Percentiles rank a stretch among this genome's conserved stretches.
These are phyloP conservation scores for Vaccinium darrowii DNA, from an alignment of 148 eudicot species.

Conservation along the genomic window DNA sequence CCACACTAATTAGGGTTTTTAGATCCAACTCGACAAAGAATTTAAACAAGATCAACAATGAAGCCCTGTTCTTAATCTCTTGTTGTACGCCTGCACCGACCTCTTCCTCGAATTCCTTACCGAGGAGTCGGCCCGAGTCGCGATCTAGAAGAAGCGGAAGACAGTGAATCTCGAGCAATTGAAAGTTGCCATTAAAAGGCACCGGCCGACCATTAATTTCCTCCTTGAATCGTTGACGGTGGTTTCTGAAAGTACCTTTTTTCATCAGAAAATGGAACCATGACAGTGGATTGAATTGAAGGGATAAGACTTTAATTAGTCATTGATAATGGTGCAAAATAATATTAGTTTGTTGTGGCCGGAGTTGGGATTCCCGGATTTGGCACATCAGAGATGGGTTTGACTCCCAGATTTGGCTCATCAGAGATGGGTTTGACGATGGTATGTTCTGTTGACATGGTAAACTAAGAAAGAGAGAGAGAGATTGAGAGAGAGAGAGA, in stretches of 20 bases:
- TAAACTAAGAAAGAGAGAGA: too few species aligned
- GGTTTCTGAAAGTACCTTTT: slow-evolving; percentile 22
- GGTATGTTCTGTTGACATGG: too few species aligned
- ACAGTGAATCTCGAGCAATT: slow-evolving; percentile 65
- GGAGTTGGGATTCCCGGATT: too few species aligned
- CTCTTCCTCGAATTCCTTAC: slow-evolving; percentile 70
- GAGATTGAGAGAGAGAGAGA: too few species aligned
- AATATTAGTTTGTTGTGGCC: too few species aligned
- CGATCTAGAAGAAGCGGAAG: slow-evolving; percentile 70
- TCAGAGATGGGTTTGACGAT: too few species aligned
- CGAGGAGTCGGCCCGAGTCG: slow-evolving; percentile 58
- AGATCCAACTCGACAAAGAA: slow-evolving; percentile 61
- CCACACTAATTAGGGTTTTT: too few species aligned
- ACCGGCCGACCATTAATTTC: slow-evolving; percentile 74
- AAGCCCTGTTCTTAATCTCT: slow-evolving; percentile 63
- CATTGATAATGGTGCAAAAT: background rate
- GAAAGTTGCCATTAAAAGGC: slow-evolving; percentile 65
- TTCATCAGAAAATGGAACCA: background rate
- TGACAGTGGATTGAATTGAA: background rate
- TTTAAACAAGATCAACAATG: slow-evolving; percentile 65
- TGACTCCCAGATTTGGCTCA: too few species aligned
- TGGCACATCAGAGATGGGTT: too few species aligned
- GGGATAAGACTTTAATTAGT: background rate
- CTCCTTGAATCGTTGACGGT: slow-evolving; percentile 70
- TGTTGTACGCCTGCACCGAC: slow-evolving; percentile 42